Evolutionary conservation across 2,329 filamentous ascomycete genomes (phyloP).

Genomic region (Apiospora kogelbergensis): DNA sequence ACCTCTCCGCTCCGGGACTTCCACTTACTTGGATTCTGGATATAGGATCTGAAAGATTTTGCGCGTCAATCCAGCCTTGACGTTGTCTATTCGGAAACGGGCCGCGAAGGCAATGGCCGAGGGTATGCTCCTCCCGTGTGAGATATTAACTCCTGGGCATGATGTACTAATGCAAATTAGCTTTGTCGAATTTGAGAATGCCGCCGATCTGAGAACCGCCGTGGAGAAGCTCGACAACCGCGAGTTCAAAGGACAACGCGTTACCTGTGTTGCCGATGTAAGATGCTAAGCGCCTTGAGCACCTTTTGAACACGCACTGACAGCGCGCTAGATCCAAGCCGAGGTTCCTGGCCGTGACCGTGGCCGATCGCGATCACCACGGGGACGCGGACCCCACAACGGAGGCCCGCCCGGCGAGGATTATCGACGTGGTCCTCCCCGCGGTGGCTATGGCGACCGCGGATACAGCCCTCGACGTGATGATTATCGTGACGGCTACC

Average conservation of each 20-base stretch:
- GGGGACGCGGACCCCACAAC: constrained; percentile 60
- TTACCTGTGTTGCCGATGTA: constrained; percentile 88
- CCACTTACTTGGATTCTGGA: constrained; percentile 80
- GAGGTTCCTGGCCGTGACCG: constrained; percentile 69
- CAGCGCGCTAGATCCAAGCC: constrained; percentile 65
- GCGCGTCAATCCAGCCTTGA: constrained; percentile 94
- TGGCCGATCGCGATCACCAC: constrained; percentile 78
- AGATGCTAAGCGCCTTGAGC: constrained; percentile 32
- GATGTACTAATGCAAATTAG: constrained; percentile 43
- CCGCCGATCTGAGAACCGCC: constrained; percentile 82
- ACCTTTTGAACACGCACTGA: background rate
- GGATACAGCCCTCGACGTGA: constrained; percentile 72
- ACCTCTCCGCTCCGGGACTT: constrained; percentile 49
- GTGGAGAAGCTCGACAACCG: constrained; percentile 92
- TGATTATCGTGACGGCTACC: constrained; percentile 70
- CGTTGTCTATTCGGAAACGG: constrained; percentile 96
- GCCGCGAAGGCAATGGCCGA: constrained; percentile 86
- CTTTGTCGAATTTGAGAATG: constrained; percentile 97
- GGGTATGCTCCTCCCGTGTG: constrained; percentile 61
- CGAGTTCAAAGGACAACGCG: constrained; percentile 88
- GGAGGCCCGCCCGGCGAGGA: constrained; percentile 46
- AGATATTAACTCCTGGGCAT: background rate
- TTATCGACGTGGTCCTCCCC: constrained; percentile 72
- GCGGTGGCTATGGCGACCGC: constrained; percentile 30
- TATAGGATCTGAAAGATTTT: constrained; percentile 99